Base-by-base conservation (phyloP, 257 asterid species). In the Solanum chaucha region DNA sequence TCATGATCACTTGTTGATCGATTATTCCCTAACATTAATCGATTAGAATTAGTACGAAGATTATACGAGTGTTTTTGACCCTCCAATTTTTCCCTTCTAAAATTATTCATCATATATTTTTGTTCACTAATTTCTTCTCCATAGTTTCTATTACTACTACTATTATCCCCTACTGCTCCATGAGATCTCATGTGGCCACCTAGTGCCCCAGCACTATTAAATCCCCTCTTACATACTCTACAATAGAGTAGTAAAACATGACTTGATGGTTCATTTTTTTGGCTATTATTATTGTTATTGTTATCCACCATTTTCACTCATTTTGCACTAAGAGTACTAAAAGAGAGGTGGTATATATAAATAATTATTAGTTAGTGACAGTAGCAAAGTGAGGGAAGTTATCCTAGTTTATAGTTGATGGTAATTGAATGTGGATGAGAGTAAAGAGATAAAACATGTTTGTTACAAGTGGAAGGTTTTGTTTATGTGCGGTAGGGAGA, bases 131-230 rank as follows among this genome's bases (percentile, higher is more conserved):
- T 88, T 9, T 88, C 87, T 71, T 87, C 90, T 12, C 72, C 89
- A 61, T 48, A 36, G 6, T 46, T 32, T 36, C 26, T 72, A 77
- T 34, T 61, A 28, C 61, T 51, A 28, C 22, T 2, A 51, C 22
- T 71, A 48, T 19, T 30, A 71, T 90, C 95, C 74, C 91, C 93
- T 5, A 59, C 17, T 19, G 48, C 80, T 10, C 89, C 87, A 86
- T 94, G 97, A 87, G 93, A 90, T 85, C 94, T 90, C 96, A 92
- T 93, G 89, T 94, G 97, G 1, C 95, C 96, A 28, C 94, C 94
- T 3, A 94, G 86, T 72, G 94, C 94, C 20, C 94, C 93, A 22
- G 91, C 94, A 88, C 94, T 90, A 12, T 55, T 87, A 36, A 91
- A 92, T 22, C 93, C 94, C 46, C 90, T 90, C 36, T 88, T 87